Evolutionary conservation across 331 rosid genomes (phyloP).

Genomic region (Quercus lobata): DNA sequence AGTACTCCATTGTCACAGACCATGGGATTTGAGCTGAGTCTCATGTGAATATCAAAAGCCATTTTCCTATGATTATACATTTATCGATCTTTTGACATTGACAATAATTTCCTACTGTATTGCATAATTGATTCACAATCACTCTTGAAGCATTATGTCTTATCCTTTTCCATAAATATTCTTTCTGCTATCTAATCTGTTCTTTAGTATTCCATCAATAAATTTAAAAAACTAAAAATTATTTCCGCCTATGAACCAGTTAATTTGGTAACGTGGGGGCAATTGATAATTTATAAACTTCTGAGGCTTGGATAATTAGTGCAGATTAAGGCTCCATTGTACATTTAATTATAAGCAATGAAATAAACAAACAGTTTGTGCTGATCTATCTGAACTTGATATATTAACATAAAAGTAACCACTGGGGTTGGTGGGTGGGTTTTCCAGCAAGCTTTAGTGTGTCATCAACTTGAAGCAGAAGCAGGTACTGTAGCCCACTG

Average conservation of each 20-base stretch:
- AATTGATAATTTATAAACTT: too few relatives aligned
- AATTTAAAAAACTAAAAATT: too few relatives aligned
- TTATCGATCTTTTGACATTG: not conserved
- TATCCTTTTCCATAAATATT: too few relatives aligned
- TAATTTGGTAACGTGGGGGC: too few relatives aligned
- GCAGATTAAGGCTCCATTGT: not conserved
- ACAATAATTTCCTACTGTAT: too few relatives aligned
- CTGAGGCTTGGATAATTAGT: too few relatives aligned
- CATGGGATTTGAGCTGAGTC: not conserved
- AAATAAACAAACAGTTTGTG: not conserved
- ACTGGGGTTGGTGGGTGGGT: not conserved
- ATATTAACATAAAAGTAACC: not conserved
- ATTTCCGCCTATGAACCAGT: too few relatives aligned
- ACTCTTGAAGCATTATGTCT: not conserved
- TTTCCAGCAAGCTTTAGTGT: not conserved
- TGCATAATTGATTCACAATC: not conserved
- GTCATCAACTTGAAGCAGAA: not conserved
- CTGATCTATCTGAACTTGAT: not conserved
- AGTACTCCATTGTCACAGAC: too few relatives aligned
- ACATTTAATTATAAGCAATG: not conserved
- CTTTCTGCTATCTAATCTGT: too few relatives aligned
- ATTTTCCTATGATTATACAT: not conserved
- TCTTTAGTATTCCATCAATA: too few relatives aligned
- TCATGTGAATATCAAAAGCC: not conserved
- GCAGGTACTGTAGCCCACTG: not conserved